Percentiles rank a stretch among this genome's conserved stretches.
Evolutionary conservation across 2,329 filamentous ascomycete genomes (phyloP).

Genomic region (Ascocoryne sarcoides): DNA sequence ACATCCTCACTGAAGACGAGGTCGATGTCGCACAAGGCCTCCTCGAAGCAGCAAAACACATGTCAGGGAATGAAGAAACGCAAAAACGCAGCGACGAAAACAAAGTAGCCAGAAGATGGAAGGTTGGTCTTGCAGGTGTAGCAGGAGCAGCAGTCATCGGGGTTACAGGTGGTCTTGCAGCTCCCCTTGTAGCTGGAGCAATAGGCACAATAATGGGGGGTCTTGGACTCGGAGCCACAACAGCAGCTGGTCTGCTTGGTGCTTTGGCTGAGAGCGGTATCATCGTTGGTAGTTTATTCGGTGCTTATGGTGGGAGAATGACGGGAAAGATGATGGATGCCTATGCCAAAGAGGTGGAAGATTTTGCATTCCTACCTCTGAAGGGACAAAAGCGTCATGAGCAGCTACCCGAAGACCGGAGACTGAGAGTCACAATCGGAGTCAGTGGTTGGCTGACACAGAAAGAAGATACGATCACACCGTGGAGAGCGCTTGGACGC

Average conservation of each 20-base stretch:
- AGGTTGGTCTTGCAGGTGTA: slow-evolving; percentile 80
- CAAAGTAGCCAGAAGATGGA: slow-evolving; percentile 68
- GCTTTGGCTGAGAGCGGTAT: slow-evolving; percentile 71
- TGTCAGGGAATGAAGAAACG: slow-evolving; percentile 61
- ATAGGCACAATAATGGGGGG: slow-evolving; percentile 74
- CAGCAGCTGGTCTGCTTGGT: slow-evolving; percentile 71
- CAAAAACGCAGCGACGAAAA: slow-evolving; percentile 65
- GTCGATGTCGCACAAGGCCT: slow-evolving; percentile 65
- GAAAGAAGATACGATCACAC: slow-evolving; percentile 61
- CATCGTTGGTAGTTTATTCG: slow-evolving; percentile 77
- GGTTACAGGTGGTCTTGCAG: slow-evolving; percentile 66
- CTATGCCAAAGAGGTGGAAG: slow-evolving; percentile 78
- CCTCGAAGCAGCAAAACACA: slow-evolving; percentile 63
- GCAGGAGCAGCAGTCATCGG: slow-evolving; percentile 75
- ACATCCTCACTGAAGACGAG: slow-evolving; percentile 61
- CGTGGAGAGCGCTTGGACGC: slow-evolving; percentile 69
- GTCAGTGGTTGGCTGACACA: slow-evolving; percentile 74
- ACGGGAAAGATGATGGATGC: slow-evolving; percentile 79
- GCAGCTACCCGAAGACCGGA: slow-evolving; percentile 48
- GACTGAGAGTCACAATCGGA: slow-evolving; percentile 73
- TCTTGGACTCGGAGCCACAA: slow-evolving; percentile 62
- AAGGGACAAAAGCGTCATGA: slow-evolving; percentile 39
- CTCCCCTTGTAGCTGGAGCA: slow-evolving; percentile 67
- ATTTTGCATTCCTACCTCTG: slow-evolving; percentile 79
- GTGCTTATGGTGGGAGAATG: slow-evolving; percentile 81